Conservation (phyloP, 2,329 filamentous ascomycete genomes). For the Geosmithia flava region DNA sequence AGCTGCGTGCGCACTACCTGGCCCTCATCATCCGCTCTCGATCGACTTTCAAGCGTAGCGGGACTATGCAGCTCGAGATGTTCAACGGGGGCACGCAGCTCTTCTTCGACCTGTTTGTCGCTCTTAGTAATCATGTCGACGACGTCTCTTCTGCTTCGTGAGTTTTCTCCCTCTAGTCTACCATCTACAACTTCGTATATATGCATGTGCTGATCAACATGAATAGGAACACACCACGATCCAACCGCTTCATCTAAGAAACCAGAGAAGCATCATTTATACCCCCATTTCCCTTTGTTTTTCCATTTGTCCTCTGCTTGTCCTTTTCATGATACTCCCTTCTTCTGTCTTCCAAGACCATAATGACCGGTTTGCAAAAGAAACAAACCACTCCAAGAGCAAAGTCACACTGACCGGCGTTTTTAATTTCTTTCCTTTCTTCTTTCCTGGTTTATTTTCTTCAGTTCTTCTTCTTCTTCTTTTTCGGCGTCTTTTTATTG, state of each 20-base stretch:
- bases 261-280: not conserved
- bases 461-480: not conserved
- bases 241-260: constrained; percentile 27
- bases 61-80: constrained; percentile 95
- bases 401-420: constrained; percentile 1
- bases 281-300: not conserved
- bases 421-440: constrained; percentile 4
- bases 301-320: not conserved
- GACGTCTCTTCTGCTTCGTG: constrained; percentile 48
- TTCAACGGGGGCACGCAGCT: constrained; percentile 67
- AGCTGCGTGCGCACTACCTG: constrained; percentile 80
- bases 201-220: not conserved
- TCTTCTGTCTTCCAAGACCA: not conserved
- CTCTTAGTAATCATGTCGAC: constrained; percentile 81
- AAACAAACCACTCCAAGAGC: not conserved
- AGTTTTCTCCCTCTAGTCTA: constrained; percentile 15
- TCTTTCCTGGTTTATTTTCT: constrained; percentile 1
- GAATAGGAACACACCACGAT: constrained; percentile 28
- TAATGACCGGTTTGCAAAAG: not conserved
- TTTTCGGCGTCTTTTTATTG: not conserved
- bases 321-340: constrained; percentile 3
- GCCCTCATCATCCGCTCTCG: constrained; percentile 84
- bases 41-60: constrained; percentile 81
- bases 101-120: constrained; percentile 91
- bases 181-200: not conserved